Base-by-base conservation (phyloP, 2,329 filamentous ascomycete species). In the Lachnellula occidentalis region DNA sequence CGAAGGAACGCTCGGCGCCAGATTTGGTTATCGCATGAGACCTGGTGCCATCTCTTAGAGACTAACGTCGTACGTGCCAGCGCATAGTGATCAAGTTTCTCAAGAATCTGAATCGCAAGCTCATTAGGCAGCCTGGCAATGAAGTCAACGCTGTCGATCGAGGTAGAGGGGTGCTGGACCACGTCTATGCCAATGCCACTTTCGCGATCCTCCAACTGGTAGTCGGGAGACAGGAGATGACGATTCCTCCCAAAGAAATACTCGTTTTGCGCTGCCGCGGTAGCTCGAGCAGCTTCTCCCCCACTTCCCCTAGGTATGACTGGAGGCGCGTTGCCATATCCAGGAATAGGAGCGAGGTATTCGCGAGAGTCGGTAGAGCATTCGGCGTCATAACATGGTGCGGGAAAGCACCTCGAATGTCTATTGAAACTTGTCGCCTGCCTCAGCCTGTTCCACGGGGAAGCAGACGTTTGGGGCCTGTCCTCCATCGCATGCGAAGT, bases 1-100 rank as follows among this genome's bases (percentile, higher is more conserved):
- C 82, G 73, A 34, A 85, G 68, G 64, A 85, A 86, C 1, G 81
- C 82, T 63, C 83, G 78, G 15, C 81, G 75, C 83, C 83, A 86
- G 46, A 86, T 76, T 63, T 85, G 79, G 61, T 79, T 78, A 58
- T 80, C 81, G 27, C 69, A 65, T 4, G 76, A 69, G 1, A 78
- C 67, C 12, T 66, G 55, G 39, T 73, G 65, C 83, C 83, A 86
- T 5, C 61, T 59, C 27, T 64, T 73, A 12, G 76, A 83, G 2
- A 85, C 82, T 21, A 68, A 65, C 46, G 74, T 73, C 1, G 78
- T 77, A 11, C 73, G 74, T 9, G 71, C 70, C 12, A 86, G 71
- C 1, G 77, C 76, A 2, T 72, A 55, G 8, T 78, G 78, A 57
- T 85, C 81, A 4, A 86, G 72, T 50, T 78, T 72, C 5, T 78